Evolutionary conservation across 2,329 filamentous ascomycete genomes (phyloP).

Genomic region (Talaromyces sp.): DNA sequence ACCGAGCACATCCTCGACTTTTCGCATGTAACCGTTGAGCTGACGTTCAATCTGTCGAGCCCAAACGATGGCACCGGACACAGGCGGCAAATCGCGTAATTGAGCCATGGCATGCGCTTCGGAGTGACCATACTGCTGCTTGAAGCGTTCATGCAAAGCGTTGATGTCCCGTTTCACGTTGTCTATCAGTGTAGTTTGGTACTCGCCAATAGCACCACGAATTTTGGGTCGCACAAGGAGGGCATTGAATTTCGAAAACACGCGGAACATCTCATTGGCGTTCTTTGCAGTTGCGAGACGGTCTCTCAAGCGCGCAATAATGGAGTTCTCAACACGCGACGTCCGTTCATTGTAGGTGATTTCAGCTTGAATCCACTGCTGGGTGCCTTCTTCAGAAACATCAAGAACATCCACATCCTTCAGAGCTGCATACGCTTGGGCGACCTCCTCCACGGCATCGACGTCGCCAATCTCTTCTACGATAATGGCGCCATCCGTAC

Average conservation of each 20-base stretch:
- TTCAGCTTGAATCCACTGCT: slow-evolving; percentile 89
- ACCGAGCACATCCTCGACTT: slow-evolving; percentile 96
- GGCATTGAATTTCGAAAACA: slow-evolving; percentile 99
- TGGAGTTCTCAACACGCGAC: slow-evolving; percentile 95
- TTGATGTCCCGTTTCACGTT: slow-evolving; percentile 97
- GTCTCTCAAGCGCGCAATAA: slow-evolving; percentile 90
- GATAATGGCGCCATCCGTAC: slow-evolving; percentile 63
- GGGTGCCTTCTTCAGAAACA: slow-evolving; percentile 83
- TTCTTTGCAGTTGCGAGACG: slow-evolving; percentile 93
- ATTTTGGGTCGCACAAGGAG: slow-evolving; percentile 99
- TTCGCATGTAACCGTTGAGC: slow-evolving; percentile 94
- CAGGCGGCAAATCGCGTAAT: slow-evolving; percentile 88
- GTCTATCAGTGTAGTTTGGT: slow-evolving; percentile 96
- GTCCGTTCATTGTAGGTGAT: slow-evolving; percentile 97
- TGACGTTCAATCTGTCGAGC: slow-evolving; percentile 95
- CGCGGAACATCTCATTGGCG: slow-evolving; percentile 98
- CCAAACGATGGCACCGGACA: slow-evolving; percentile 97
- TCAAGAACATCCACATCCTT: slow-evolving; percentile 95
- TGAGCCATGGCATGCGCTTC: slow-evolving; percentile 98
- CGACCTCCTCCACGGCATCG: slow-evolving; percentile 93
- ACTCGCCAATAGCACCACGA: slow-evolving; percentile 93
- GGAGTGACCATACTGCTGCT: slow-evolving; percentile 97
- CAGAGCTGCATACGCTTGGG: slow-evolving; percentile 87
- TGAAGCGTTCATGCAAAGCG: slow-evolving; percentile 91
- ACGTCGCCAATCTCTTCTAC: slow-evolving; percentile 96